Percentiles rank a stretch among this genome's conserved stretches.
phyloP scores from a whole-genome alignment of 2,329 filamentous ascomycete genomes.

The Scortechinia acanthostroma region DNA sequence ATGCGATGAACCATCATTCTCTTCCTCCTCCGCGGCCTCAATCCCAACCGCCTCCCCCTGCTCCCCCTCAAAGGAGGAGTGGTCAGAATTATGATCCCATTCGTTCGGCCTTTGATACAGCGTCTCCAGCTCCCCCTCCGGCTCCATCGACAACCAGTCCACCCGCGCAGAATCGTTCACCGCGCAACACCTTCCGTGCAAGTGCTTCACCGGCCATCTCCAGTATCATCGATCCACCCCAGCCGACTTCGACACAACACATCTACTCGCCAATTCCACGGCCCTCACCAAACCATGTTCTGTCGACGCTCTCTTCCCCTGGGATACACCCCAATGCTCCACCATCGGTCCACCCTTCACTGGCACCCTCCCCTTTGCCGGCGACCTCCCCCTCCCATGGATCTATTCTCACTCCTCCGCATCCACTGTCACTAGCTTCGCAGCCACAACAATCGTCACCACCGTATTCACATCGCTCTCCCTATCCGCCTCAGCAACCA shows the following conservation, averaged over 20 bases:
- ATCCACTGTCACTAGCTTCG: neutral
- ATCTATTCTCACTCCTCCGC: neutral
- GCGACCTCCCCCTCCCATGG: neutral
- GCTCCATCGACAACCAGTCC: slow-evolving; percentile 25
- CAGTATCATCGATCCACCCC: slow-evolving; percentile 51
- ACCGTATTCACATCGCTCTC: neutral
- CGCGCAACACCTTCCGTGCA: slow-evolving; percentile 37
- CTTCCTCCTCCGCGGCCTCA: slow-evolving; percentile 21
- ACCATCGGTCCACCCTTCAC: neutral
- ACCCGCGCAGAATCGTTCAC: slow-evolving; percentile 26
- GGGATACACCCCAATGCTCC: neutral
- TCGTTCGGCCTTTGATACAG: slow-evolving; percentile 34
- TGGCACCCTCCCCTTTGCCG: neutral
- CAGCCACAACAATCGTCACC: neutral
- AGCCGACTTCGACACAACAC: slow-evolving; percentile 11
- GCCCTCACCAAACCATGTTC: slow-evolving; percentile 1
- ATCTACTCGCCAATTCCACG: neutral
- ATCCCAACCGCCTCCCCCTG: slow-evolving; percentile 26
- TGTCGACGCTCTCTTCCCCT: slow-evolving; percentile 2
- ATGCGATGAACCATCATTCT: slow-evolving; percentile 2
- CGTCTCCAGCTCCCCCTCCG: slow-evolving; percentile 7
- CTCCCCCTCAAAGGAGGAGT: slow-evolving; percentile 32
- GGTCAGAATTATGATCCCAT: slow-evolving; percentile 61
- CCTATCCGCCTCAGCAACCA: neutral
- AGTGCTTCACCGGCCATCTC: slow-evolving; percentile 58